Evolutionary conservation across 225 moss, liverwort and hornwort genomes (phyloP).

Genomic region (Bryoerythrophyllum caledonicum): DNA sequence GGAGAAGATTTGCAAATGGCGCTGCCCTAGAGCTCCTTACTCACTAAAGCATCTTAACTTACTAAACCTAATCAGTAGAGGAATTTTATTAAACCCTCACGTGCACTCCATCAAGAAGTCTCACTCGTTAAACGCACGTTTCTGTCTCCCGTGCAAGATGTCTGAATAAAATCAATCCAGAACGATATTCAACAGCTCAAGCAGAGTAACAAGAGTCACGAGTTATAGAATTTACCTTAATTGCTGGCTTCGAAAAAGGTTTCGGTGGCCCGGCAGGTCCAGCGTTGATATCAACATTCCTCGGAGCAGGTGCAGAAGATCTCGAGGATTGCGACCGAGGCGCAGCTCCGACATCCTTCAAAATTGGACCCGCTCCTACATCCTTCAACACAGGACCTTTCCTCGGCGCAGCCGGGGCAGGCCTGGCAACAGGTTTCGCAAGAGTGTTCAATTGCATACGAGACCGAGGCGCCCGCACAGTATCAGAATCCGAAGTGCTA

Average conservation of each 20-base stretch:
- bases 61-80: background rate
- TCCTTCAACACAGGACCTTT: conserved; percentile 14
- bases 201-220: background rate
- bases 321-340: conserved; percentile 38
- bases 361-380: conserved; percentile 26
- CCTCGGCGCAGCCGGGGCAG: conserved; percentile 6
- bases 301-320: conserved; percentile 21
- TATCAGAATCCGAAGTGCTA: conserved; percentile 27
- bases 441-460: conserved; percentile 39
- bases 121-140: background rate
- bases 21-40: background rate
- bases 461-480: background rate
- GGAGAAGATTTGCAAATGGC: background rate
- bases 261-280: conserved; percentile 53
- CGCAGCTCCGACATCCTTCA: conserved; percentile 67
- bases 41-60: background rate
- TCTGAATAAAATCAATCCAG: background rate
- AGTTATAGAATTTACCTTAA: background rate
- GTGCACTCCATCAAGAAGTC: background rate
- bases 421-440: conserved; percentile 40
- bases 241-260: conserved; percentile 55
- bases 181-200: background rate
- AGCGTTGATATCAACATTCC: conserved; percentile 27
- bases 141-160: background rate
- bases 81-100: background rate